Conservation (phyloP, 2,329 filamentous ascomycete species). For the Drechslerella coelobrocha region DNA sequence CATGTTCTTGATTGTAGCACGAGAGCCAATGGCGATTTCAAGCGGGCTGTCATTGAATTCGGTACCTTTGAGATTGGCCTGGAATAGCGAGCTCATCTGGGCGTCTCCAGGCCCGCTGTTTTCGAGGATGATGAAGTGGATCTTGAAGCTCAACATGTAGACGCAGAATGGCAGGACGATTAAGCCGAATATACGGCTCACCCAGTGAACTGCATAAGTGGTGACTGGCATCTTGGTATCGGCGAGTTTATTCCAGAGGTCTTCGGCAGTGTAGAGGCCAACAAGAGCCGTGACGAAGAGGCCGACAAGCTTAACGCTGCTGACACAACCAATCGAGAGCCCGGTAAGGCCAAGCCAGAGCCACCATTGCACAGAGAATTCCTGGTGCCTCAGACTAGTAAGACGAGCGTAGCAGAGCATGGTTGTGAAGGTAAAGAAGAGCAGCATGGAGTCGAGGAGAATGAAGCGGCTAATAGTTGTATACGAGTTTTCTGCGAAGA, state of each 20-base stretch:
- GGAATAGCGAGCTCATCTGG: conserved; percentile 99
- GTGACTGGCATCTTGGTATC: conserved; percentile 84
- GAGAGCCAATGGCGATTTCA: conserved; percentile 86
- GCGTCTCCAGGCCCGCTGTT: conserved; percentile 95
- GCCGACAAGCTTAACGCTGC: conserved; percentile 97
- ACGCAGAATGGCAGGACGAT: conserved; percentile 88
- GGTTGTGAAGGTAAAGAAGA: conserved; percentile 98
- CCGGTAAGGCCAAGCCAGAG: conserved; percentile 93
- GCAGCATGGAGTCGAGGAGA: conserved; percentile 95
- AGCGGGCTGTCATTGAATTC: conserved; percentile 93
- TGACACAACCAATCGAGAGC: conserved; percentile 94
- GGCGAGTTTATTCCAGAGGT: conserved; percentile 98
- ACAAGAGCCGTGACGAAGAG: conserved; percentile 95
- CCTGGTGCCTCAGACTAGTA: conserved; percentile 82
- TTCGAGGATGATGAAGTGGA: conserved; percentile 92
- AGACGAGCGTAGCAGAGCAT: conserved; percentile 98
- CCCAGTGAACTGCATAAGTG: conserved; percentile 78
- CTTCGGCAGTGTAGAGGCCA: conserved; percentile 92
- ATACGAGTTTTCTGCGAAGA: conserved; percentile 84
- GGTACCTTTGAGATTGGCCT: conserved; percentile 92
- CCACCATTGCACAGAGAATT: conserved; percentile 92
- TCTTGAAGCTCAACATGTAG: conserved; percentile 93
- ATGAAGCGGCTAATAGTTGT: conserved; percentile 99
- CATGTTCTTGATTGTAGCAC: conserved; percentile 97
- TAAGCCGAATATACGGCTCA: conserved; percentile 80